These are phyloP conservation scores for Ceratocystis cacaofunesta DNA, from an alignment of 2,329 filamentous ascomycete species.

Conservation along the genomic window DNA sequence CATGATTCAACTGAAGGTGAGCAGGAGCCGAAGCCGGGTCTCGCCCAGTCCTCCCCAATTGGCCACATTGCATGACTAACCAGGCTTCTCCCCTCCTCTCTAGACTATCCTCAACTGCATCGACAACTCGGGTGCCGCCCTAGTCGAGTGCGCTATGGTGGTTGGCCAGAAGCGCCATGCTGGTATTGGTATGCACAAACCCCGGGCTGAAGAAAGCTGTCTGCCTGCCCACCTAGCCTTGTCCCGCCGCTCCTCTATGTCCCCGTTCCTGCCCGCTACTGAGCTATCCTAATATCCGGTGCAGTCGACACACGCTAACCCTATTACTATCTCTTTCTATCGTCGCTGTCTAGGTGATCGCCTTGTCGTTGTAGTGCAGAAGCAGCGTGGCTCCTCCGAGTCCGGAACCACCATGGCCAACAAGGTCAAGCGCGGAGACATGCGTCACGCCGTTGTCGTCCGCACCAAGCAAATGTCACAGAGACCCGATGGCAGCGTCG, in stretches of 20 bases:
- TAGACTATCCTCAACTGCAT: conserved; percentile 98
- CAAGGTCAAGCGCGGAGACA: conserved; percentile 93
- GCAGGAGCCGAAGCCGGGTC: neutral
- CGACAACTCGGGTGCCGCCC: conserved; percentile 95
- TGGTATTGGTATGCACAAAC: conserved; percentile 53
- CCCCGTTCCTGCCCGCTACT: neutral
- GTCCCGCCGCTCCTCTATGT: neutral
- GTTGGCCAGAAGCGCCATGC: conserved; percentile 80
- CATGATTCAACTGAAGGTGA: conserved; percentile 86
- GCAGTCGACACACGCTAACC: neutral
- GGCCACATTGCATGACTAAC: neutral
- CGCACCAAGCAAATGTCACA: conserved; percentile 79
- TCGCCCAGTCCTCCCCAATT: neutral
- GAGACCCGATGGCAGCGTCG: conserved; percentile 72
- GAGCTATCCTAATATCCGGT: neutral
- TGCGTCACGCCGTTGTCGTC: conserved; percentile 89
- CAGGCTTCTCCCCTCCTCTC: conserved; percentile 3
- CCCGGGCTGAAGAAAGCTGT: neutral
- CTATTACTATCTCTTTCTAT: neutral
- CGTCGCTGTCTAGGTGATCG: conserved; percentile 57
- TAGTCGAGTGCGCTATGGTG: conserved; percentile 92
- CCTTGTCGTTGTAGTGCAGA: conserved; percentile 95
- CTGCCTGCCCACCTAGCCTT: conserved; percentile 9
- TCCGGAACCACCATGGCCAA: conserved; percentile 61
- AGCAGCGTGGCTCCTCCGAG: conserved; percentile 57